phyloP scores from a whole-genome alignment of 2,329 filamentous ascomycete species.

The Claviceps quebecensis region DNA sequence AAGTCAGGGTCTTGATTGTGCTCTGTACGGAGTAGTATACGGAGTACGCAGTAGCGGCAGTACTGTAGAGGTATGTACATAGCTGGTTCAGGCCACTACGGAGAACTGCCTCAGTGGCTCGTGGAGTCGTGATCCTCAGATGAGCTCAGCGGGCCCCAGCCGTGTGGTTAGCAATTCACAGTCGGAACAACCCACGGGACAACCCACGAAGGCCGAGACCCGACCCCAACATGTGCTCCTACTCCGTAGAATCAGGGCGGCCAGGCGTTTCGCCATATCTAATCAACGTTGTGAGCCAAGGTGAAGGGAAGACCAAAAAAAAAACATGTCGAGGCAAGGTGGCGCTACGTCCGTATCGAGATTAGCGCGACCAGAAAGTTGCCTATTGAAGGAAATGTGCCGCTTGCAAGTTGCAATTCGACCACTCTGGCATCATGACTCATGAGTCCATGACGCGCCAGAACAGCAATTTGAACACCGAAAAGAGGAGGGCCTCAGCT shows the following conservation, averaged over 20 bases:
- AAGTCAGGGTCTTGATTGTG: too few relatives aligned
- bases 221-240: background rate
- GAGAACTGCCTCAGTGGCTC: background rate
- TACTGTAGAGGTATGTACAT: background rate
- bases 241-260: background rate
- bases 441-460: background rate
- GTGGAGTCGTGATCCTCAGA: background rate
- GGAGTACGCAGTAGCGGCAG: too few relatives aligned
- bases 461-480: background rate
- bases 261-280: background rate
- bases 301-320: background rate
- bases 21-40: too few relatives aligned
- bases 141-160: background rate
- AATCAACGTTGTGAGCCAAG: background rate
- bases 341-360: background rate
- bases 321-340: background rate
- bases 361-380: background rate
- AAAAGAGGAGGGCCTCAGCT: too few relatives aligned
- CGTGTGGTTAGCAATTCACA: background rate
- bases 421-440: too few relatives aligned
- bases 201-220: background rate
- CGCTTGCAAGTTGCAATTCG: background rate
- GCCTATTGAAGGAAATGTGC: background rate
- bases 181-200: background rate
- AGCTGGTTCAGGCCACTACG: background rate